A percentile compares a stretch with the other conserved stretches of the same genome.
phyloP scores from a whole-genome alignment of 2,329 filamentous ascomycete genomes.

The Aspergillus oerlinghausenensis region DNA sequence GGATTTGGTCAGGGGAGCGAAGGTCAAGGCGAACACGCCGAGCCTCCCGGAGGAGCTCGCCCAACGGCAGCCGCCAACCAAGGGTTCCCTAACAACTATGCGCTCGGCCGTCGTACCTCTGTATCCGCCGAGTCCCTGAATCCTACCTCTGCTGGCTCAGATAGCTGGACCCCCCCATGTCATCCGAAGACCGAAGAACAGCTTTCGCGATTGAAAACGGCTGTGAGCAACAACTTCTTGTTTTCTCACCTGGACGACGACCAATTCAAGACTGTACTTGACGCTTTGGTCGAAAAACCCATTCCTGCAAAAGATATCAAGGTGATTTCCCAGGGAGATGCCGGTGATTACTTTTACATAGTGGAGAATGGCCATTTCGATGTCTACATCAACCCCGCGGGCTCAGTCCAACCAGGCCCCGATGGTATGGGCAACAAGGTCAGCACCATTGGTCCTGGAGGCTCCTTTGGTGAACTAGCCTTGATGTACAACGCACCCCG shows the following conservation, averaged over 20 bases:
- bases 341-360: conserved; percentile 96
- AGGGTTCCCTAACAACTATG: conserved; percentile 79
- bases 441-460: conserved; percentile 74
- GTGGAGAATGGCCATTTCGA: conserved; percentile 89
- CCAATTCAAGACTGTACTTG: conserved; percentile 79
- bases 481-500: conserved; percentile 98
- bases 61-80: conserved; percentile 23
- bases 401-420: conserved; percentile 70
- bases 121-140: conserved; percentile 96
- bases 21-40: conserved; percentile 18
- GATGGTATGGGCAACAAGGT: conserved; percentile 83
- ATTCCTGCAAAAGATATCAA: conserved; percentile 87
- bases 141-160: conserved; percentile 73
- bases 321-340: conserved; percentile 92
- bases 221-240: conserved; percentile 86
- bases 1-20: conserved; percentile 15
- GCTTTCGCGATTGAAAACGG: conserved; percentile 68
- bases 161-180: conserved; percentile 84
- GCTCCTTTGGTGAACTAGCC: conserved; percentile 92
- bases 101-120: conserved; percentile 86
- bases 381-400: conserved; percentile 78
- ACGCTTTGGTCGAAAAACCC: conserved; percentile 88
- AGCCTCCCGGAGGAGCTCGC: conserved; percentile 21
- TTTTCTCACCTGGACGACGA: conserved; percentile 95
- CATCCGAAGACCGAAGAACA: conserved; percentile 82